These are phyloP conservation scores for Alloteropsis semialata DNA, from an alignment of 176 grass and related monocot species.

Conservation along the genomic window DNA sequence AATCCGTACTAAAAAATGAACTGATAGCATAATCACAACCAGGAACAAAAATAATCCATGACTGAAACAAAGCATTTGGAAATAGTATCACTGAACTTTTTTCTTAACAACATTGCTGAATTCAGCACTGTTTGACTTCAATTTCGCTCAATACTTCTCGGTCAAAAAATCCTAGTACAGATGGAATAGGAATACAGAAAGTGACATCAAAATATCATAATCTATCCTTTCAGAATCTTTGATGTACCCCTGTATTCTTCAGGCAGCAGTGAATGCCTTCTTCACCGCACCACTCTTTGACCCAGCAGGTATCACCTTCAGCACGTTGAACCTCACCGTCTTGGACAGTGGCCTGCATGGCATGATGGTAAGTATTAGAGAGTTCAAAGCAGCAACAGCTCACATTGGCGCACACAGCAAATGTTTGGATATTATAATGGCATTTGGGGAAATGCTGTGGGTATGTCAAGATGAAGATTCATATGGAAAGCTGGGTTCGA, in stretches of 20 bases:
- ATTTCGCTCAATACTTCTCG: neutral
- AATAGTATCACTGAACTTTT: neutral
- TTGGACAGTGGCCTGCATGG: constrained; percentile 30
- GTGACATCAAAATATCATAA: constrained; percentile 11
- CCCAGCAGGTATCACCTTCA: constrained; percentile 36
- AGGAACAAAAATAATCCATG: neutral
- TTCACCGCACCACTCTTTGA: constrained; percentile 32
- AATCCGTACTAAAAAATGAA: neutral
- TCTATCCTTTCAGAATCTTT: neutral
- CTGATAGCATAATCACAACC: neutral
- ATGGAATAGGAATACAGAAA: neutral
- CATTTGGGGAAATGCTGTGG: neutral
- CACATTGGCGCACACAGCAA: neutral
- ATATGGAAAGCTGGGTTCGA: neutral
- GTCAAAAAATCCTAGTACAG: constrained; percentile 16
- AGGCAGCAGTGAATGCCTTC: constrained; percentile 37
- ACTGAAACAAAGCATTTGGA: neutral
- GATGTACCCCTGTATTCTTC: neutral
- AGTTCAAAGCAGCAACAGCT: neutral
- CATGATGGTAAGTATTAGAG: neutral
- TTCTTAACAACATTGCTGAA: neutral
- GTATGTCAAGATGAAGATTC: neutral
- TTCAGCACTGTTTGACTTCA: neutral
- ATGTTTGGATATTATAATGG: neutral
- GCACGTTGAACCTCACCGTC: constrained; percentile 39